These are phyloP conservation scores for Solanum boliviense DNA, from an alignment of 257 asterid species.

Conservation along the genomic window DNA sequence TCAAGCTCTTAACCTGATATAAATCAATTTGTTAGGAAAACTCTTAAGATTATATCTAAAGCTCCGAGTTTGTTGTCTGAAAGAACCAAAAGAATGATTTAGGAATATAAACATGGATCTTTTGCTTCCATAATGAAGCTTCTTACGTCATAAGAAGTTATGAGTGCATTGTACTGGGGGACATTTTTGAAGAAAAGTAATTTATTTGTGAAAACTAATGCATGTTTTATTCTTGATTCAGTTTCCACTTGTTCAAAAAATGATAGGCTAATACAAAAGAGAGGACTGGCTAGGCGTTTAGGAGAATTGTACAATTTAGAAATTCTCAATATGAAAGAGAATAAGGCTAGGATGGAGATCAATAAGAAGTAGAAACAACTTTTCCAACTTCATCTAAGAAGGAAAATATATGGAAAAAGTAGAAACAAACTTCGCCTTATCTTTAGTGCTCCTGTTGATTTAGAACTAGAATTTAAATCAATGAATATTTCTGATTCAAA, in stretches of 20 bases:
- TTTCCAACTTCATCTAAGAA: background rate
- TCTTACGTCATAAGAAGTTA: too few species aligned
- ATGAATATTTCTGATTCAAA: background rate
- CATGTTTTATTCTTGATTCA: conserved; percentile 2
- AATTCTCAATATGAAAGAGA: background rate
- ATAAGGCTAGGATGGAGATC: background rate
- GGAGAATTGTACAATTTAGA: background rate
- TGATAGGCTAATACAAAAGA: conserved; percentile 18
- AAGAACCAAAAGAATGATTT: background rate
- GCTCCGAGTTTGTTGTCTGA: background rate
- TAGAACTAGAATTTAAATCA: too few species aligned
- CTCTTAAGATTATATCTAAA: too few species aligned
- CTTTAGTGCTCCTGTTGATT: background rate
- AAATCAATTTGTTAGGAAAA: background rate
- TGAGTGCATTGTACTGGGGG: background rate
- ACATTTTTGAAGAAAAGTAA: too few species aligned
- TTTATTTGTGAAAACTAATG: background rate
- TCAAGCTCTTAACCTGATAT: background rate
- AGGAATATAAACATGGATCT: background rate
- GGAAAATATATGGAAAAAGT: background rate
- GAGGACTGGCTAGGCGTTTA: conserved; percentile 2
- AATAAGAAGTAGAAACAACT: too few species aligned
- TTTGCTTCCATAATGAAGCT: too few species aligned
- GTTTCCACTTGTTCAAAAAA: background rate
- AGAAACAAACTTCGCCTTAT: background rate